Base-by-base conservation (phyloP, 2,329 filamentous ascomycete species). In the Penicillium sp. region DNA sequence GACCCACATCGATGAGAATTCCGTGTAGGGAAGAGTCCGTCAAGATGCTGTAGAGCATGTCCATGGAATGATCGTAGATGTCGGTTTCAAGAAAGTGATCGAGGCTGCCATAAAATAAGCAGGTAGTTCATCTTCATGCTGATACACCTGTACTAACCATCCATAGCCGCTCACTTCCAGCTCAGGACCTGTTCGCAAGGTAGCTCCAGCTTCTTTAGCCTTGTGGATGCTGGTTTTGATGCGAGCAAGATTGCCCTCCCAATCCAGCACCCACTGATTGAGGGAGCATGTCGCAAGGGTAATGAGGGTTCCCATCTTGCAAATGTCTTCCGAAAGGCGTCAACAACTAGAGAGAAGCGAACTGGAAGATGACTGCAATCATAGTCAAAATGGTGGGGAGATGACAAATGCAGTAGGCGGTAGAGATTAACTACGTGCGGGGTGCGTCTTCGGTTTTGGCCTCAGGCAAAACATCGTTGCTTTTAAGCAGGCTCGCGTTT, bases 1-100 rank as follows among this genome's bases (percentile, higher is more conserved):
- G 18, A 85, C 76, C 77, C 23, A 82, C 67, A 54, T 82, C 78
- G 14, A 84, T 65, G 13, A 85, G 68, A 50, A 86, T 86, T 55
- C 75, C 80, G 50, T 82, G 68, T 45, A 73, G 78, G 7, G 71
- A 71, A 23, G 73, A 60, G 60, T 85, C 72, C 3, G 67, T 59
- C 13, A 87, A 67, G 42, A 87, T 82, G 32, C 70, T 65, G 8
- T 67, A 68, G 1, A 84, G 68, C 61, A 76, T 73, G 52, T 86
- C 79, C 73, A 77, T 79, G 3, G 73, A 75, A 56, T 81, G 74
- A 3, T 74, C 56, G 52, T 74, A 76, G 11, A 71, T 70, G 56
- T 79, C 81, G 6, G 57, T 59, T 57, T 80, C 76, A 6, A 75
- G 65, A 45, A 77, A 82, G 51, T 84, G 80, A 57, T 87, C 83